Evolutionary conservation across 495 filamentous ascomycete species (phyloP).

Genomic region (Sabuloglossum arenarium): DNA sequence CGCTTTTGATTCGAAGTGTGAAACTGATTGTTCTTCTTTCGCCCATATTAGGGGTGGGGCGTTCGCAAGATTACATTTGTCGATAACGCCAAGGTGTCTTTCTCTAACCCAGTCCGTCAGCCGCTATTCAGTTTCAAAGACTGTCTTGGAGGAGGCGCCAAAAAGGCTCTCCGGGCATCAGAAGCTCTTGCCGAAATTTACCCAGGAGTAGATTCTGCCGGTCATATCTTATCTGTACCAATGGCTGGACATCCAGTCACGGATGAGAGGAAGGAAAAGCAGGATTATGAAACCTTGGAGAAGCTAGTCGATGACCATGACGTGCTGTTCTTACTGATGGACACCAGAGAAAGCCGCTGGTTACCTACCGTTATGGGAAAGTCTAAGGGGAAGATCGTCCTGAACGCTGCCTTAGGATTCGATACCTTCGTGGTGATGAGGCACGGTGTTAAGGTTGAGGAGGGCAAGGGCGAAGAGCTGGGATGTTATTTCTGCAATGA

Average conservation of each 20-base stretch:
- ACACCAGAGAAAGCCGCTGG: constrained; percentile 87
- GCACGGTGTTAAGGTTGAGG: constrained; percentile 39
- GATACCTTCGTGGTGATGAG: constrained; percentile 96
- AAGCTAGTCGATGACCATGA: constrained; percentile 71
- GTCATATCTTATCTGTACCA: constrained; percentile 65
- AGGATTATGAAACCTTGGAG: constrained; percentile 55
- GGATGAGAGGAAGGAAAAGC: constrained; percentile 40
- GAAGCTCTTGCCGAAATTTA: constrained; percentile 71
- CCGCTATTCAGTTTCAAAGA: constrained; percentile 80
- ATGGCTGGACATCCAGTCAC: constrained; percentile 84
- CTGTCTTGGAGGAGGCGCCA: constrained; percentile 63
- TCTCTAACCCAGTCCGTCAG: constrained; percentile 94
- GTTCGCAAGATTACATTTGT: constrained; percentile 93
- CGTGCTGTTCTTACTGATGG: constrained; percentile 87
- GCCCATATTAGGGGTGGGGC: constrained; percentile 53
- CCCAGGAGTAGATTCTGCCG: constrained; percentile 63
- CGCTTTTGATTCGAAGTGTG: neutral
- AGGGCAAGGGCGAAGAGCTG: constrained; percentile 37
- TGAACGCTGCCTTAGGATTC: constrained; percentile 92
- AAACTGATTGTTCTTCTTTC: neutral
- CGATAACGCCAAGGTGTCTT: constrained; percentile 83
- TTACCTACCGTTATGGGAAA: constrained; percentile 96
- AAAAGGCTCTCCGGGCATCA: constrained; percentile 68
- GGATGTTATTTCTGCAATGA: constrained; percentile 99
- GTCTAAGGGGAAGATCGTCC: constrained; percentile 72